Conservation (phyloP, 2,329 filamentous ascomycete genomes). For the Neofusicoccum cordaticola region DNA sequence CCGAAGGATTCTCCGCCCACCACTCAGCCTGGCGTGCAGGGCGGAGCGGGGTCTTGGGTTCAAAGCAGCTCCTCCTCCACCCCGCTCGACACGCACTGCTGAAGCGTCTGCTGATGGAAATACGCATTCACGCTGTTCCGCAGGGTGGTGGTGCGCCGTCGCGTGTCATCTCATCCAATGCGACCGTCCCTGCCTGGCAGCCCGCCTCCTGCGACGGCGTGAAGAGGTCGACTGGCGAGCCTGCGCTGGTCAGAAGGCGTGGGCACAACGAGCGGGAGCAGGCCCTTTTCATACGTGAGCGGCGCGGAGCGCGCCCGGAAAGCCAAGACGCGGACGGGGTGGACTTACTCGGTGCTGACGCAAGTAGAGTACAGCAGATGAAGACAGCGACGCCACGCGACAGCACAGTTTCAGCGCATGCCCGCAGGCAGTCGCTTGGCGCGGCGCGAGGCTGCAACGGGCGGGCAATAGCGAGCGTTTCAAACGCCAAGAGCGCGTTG, state of each 20-base stretch:
- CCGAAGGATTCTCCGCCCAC: constrained; percentile 1
- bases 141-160: neutral
- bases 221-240: neutral
- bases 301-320: neutral
- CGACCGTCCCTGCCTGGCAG: too few species aligned
- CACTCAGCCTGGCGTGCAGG: neutral
- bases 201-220: neutral
- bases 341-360: neutral
- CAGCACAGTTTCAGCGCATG: neutral
- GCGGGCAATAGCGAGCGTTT: neutral
- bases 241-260: neutral
- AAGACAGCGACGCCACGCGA: neutral
- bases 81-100: neutral
- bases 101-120: neutral
- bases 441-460: neutral
- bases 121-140: neutral
- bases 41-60: constrained; percentile 4
- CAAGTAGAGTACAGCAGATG: neutral
- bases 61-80: neutral
- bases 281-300: neutral
- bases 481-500: constrained; percentile 4
- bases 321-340: neutral
- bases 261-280: neutral
- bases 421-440: neutral
- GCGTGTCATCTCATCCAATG: neutral